phyloP scores from a whole-genome alignment of 1,284 basidiomycete genomes.

The Ganoderma sinense region DNA sequence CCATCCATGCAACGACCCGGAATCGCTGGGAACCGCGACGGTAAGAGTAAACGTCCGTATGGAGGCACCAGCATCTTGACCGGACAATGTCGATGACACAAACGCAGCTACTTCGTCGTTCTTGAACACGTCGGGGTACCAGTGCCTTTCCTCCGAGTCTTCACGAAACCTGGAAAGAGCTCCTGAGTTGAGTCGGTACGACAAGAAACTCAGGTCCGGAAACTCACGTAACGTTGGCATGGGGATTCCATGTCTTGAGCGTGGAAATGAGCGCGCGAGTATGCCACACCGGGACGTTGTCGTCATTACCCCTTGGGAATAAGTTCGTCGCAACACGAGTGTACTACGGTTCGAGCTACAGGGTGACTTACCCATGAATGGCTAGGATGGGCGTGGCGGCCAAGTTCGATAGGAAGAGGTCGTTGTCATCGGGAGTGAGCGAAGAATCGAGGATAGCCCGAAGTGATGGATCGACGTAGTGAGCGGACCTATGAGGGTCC shows the following conservation, averaged over 20 bases:
- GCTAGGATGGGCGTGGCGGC: constrained; percentile 75
- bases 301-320: constrained; percentile 66
- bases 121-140: constrained; percentile 69
- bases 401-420: constrained; percentile 82
- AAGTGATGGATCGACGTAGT: constrained; percentile 80
- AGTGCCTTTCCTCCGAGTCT: constrained; percentile 69
- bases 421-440: constrained; percentile 86
- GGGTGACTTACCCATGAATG: constrained; percentile 71
- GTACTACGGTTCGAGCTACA: neutral
- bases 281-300: constrained; percentile 86
- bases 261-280: constrained; percentile 67
- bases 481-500: constrained; percentile 56
- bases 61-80: neutral
- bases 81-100: constrained; percentile 40
- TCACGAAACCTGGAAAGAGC: constrained; percentile 61
- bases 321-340: neutral
- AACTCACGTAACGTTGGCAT: constrained; percentile 61
- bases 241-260: constrained; percentile 60
- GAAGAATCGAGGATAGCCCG: constrained; percentile 76
- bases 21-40: constrained; percentile 67
- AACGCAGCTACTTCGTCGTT: constrained; percentile 65
- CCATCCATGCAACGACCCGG: constrained; percentile 73
- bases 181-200: neutral
- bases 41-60: constrained; percentile 66
- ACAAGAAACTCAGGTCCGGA: neutral